Percentiles rank a stretch among this genome's conserved stretches.
These are phyloP conservation scores for Boletus nobilissimus DNA, from an alignment of 1,284 basidiomycete species.

Conservation along the genomic window DNA sequence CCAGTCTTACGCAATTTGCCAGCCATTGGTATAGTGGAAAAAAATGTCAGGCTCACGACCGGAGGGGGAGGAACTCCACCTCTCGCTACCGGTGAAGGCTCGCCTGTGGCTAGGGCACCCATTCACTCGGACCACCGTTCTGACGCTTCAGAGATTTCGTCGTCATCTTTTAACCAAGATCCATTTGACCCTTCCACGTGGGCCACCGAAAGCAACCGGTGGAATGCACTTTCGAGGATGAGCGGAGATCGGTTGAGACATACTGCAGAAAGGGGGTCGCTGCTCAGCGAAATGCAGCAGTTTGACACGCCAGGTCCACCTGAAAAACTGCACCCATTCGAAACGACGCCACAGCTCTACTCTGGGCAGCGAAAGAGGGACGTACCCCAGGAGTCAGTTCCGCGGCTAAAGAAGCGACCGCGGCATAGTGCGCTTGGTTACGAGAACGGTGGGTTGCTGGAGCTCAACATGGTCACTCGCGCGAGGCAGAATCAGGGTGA, in stretches of 20 bases:
- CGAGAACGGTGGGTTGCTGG: not conserved
- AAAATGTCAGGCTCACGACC: not conserved
- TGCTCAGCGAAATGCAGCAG: not conserved
- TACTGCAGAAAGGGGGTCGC: not conserved
- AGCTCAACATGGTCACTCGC: not conserved
- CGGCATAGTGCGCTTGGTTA: too few relatives aligned
- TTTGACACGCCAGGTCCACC: not conserved
- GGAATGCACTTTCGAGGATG: not conserved
- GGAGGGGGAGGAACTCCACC: not conserved
- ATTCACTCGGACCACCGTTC: not conserved
- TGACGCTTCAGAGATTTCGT: not conserved
- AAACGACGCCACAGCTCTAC: not conserved
- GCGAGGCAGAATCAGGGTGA: not conserved
- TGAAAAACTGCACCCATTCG: slow-evolving; percentile 2
- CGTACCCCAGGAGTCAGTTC: not conserved
- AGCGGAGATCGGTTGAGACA: not conserved
- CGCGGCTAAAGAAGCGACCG: not conserved
- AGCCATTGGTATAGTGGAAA: not conserved
- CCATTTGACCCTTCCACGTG: slow-evolving; percentile 7
- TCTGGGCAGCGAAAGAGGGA: slow-evolving; percentile 1
- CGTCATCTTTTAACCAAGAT: not conserved
- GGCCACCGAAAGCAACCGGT: not conserved
- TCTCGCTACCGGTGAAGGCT: not conserved
- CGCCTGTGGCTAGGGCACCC: not conserved
- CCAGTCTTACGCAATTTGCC: not conserved